Base-by-base conservation (phyloP, 2,329 filamentous ascomycete species). In the Aspergillus sp. region DNA sequence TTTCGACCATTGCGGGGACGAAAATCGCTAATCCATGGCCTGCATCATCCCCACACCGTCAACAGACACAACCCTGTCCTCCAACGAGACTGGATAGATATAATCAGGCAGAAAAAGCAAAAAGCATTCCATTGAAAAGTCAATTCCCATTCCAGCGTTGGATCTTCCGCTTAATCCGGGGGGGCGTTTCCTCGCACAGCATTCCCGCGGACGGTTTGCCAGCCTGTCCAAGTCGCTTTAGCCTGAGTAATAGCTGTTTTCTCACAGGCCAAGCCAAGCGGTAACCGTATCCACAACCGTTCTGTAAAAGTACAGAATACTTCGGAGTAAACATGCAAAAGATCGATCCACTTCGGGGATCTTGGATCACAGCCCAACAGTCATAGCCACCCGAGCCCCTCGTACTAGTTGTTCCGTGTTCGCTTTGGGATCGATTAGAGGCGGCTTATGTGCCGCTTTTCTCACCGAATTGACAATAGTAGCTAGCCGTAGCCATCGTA, bases 21-120 rank as follows among this genome's bases (percentile, higher is more conserved):
- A n/a, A 42, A 42, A 42, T 42, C 40, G 29, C n/a, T 42, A 42
- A 29, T 42, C 40, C 36, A 39, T 39, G 36, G 36, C 36, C 28
- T 42, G 40, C 40, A 42, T 42, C 28, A 30, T 42, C 40, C 28
- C 40, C 40, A 42, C 40, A 29, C 28, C 9, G 28, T 42, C 28
- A n/a, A 39, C 36, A 39, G 26, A 19, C 36, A 19, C 19, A 26
- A 19, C 19, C 19, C 19, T 39, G 6, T 29, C 19, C 28, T 42
- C 26, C 40, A 42, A 42, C 40, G 40, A 42, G 40, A 29, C 40
- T 9, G 27, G 30, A 29, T 29, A 12, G n/a, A 42, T 30, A 41
- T 29, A 42, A 42, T 8, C 28, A 30, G 40, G 19, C 10, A 38
- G 27, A 42, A 42, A 29, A 42, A 42, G 40, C 40, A 42, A 42